These are phyloP conservation scores for Microbotryum lychnidis-dioicae DNA, from an alignment of 1,284 basidiomycete species.

Conservation along the genomic window DNA sequence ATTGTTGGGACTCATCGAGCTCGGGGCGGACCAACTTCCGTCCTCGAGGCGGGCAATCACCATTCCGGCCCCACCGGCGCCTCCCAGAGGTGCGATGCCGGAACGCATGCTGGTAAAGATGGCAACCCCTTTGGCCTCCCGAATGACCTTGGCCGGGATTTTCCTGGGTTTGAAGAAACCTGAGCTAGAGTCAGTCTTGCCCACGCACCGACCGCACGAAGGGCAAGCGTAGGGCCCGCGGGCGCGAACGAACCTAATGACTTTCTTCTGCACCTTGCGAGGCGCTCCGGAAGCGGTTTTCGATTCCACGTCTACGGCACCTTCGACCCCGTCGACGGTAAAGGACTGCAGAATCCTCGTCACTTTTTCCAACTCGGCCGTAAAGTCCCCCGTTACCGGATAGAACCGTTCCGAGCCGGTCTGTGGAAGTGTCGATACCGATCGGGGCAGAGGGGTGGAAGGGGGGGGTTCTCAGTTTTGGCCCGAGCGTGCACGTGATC, in stretches of 20 bases:
- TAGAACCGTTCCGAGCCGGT: constrained; percentile 48
- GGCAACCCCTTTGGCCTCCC: constrained; percentile 41
- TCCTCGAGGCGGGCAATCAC: constrained; percentile 44
- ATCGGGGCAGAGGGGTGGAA: neutral
- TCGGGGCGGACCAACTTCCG: constrained; percentile 48
- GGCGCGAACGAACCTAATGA: constrained; percentile 33
- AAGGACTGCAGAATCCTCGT: constrained; percentile 46
- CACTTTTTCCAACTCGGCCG: constrained; percentile 47
- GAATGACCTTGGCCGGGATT: constrained; percentile 47
- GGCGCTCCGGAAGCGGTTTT: constrained; percentile 29
- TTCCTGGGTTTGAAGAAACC: constrained; percentile 39
- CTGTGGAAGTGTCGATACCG: neutral
- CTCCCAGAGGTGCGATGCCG: constrained; percentile 49
- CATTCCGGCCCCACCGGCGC: constrained; percentile 47
- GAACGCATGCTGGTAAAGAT: constrained; percentile 48
- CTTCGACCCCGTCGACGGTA: constrained; percentile 38
- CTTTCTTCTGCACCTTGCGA: constrained; percentile 12
- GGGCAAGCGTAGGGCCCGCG: constrained; percentile 7
- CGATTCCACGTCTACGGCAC: constrained; percentile 35
- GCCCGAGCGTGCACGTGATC: too few species aligned
- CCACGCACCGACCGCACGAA: constrained; percentile 30
- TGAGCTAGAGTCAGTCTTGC: constrained; percentile 34
- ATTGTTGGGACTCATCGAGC: constrained; percentile 48
- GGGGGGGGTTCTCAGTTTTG: too few species aligned
- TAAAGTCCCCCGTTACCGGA: constrained; percentile 47